Evolutionary conservation across 495 filamentous ascomycete genomes (phyloP), one percentile per base, ranked within the genome.

Genomic region (Baudoinia panamericana): DNA sequence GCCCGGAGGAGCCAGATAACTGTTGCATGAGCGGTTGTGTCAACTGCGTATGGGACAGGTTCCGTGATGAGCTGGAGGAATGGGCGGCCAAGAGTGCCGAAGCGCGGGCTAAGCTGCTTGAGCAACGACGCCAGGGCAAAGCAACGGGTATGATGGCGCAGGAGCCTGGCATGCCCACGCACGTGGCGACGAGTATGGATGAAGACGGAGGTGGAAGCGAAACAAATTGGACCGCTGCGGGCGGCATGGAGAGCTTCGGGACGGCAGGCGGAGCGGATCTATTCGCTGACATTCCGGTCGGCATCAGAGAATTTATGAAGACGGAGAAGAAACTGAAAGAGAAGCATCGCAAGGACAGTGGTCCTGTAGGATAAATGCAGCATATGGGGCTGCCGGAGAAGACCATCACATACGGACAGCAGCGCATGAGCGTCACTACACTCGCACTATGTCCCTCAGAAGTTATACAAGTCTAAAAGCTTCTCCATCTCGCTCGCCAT

Each of bases 21-120:
- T 97, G 90, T 71, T 97, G 90, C 63, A 97, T 96, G 90, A 84
- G 79, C 52, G 90, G 90, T 20, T 97, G 90, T 57, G 87, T 94
- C 21, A 87, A 96, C 57, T 97, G 90, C 58, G 88, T 93, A 9
- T 97, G 88, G 88, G 88, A 95, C 57, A 66, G 70, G 30, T 93
- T 78, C 61, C 67, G 85, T 3, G 87, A 96, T 45, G 86, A 93
- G 41, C 66, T 94, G 62, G 87, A 96, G 55, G 80, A 81, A 30
- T 94, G 84, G 84, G 82, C 76, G 18, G 64, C 59, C 3, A 65
- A 68, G 40, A 65, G 68, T 11, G 58, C 63, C 30, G 66, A 74
- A 54, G 82, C 81, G 11, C 65, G 70, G 47, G 54, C 52, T 26
- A 59, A 54, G 31, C 11, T 66, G 28, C 52, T 50, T 46, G 61